Evolutionary conservation across 2,329 filamentous ascomycete genomes (phyloP).

Genomic region (Zasmidium cellare): DNA sequence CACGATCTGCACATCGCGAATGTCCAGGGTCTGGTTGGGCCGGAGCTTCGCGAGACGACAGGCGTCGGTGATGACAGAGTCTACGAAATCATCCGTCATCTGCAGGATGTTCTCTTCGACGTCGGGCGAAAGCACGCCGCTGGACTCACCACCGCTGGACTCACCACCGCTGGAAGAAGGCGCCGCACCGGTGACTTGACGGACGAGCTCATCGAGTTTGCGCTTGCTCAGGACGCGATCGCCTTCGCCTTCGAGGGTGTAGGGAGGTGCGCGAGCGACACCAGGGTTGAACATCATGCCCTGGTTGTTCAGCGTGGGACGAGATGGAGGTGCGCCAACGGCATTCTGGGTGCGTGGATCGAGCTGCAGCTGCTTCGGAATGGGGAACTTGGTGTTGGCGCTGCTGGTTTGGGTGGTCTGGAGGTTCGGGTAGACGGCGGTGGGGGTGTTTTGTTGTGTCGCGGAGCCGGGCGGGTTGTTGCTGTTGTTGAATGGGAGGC

Average conservation of each 20-base stretch:
- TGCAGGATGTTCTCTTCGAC: constrained; percentile 94
- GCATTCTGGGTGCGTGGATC: constrained; percentile 71
- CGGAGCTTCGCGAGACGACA: constrained; percentile 93
- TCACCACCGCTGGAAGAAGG: constrained; percentile 67
- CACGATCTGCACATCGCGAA: constrained; percentile 60
- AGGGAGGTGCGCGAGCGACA: constrained; percentile 76
- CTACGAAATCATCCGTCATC: constrained; percentile 92
- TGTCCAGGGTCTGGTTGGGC: constrained; percentile 85
- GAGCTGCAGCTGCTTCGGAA: constrained; percentile 76
- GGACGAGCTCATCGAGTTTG: constrained; percentile 91
- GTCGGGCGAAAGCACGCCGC: constrained; percentile 75
- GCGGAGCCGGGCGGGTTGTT: constrained; percentile 17
- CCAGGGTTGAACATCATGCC: constrained; percentile 88
- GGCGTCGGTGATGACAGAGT: constrained; percentile 81
- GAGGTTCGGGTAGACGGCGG: constrained; percentile 24
- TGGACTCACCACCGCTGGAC: constrained; percentile 59
- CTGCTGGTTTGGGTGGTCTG: constrained; percentile 28
- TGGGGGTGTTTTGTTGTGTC: constrained; percentile 26
- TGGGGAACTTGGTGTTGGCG: constrained; percentile 69
- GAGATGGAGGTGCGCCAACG: constrained; percentile 68
- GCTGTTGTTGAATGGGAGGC: constrained; percentile 20
- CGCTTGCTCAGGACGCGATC: constrained; percentile 96
- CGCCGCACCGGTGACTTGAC: constrained; percentile 84
- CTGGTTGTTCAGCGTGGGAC: constrained; percentile 83
- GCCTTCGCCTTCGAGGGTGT: constrained; percentile 86